Percentiles rank a stretch among this genome's conserved stretches.
Evolutionary conservation across 352 stramenopile species (phyloP).

Genomic region (Phytopythium ostracodes): DNA sequence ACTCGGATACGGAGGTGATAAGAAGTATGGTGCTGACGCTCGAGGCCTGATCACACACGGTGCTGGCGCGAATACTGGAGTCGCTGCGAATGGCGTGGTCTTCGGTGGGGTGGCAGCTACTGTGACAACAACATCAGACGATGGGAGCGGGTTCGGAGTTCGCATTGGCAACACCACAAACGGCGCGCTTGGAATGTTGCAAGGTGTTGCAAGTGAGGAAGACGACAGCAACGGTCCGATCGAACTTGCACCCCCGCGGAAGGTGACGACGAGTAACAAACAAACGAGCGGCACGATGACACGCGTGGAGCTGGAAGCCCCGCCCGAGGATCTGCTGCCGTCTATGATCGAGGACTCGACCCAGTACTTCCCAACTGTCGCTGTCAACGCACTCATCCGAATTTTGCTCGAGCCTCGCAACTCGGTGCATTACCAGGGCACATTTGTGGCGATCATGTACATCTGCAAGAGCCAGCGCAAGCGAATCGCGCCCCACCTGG

Average conservation of each 20-base stretch:
- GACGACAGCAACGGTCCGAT: conserved; percentile 40
- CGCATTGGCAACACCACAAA: conserved; percentile 28
- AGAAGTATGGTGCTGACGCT: conserved; percentile 9
- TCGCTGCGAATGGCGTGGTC: conserved; percentile 7
- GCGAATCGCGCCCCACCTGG: conserved; percentile 93
- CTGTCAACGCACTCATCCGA: conserved; percentile 95
- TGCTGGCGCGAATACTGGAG: conserved; percentile 17
- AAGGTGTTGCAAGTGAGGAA: conserved; percentile 45
- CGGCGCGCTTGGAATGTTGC: conserved; percentile 21
- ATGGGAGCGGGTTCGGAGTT: conserved; percentile 20
- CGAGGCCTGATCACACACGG: conserved; percentile 10
- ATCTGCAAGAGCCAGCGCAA: conserved; percentile 97
- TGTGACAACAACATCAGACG: background rate
- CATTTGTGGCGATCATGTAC: conserved; percentile 98
- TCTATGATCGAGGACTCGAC: conserved; percentile 85
- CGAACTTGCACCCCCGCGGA: conserved; percentile 43
- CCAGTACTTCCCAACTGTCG: conserved; percentile 97
- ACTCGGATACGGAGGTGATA: background rate
- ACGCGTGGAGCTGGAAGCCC: conserved; percentile 55
- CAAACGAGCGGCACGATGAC: conserved; percentile 65
- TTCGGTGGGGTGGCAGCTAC: conserved; percentile 13
- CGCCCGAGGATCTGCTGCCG: conserved; percentile 69
- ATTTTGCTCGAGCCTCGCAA: conserved; percentile 97
- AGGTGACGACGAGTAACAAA: conserved; percentile 66
- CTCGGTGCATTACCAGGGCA: conserved; percentile 95